phyloP scores from a whole-genome alignment of 345 rosid genomes.

The Angophora floribunda region DNA sequence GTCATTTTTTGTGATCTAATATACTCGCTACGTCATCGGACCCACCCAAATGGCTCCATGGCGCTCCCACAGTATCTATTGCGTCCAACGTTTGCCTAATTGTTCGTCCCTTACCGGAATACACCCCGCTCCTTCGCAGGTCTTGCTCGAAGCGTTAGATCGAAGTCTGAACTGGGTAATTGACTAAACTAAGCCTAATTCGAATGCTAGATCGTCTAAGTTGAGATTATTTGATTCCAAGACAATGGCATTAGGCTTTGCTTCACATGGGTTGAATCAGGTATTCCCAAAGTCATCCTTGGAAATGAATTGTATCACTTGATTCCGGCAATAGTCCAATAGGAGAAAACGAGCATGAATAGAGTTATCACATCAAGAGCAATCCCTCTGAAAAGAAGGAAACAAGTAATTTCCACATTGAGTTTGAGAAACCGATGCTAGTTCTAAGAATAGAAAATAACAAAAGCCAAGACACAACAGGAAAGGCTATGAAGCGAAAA shows the following conservation, averaged over 20 bases:
- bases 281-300: not conserved
- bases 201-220: not conserved
- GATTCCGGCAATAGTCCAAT: not conserved
- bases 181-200: not conserved
- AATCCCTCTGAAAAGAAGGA: rapidly evolving
- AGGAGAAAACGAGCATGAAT: rapidly evolving
- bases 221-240: not conserved
- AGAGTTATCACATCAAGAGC: not conserved
- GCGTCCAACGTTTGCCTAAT: not conserved
- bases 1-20: not conserved
- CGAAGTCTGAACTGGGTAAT: not conserved
- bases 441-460: not conserved
- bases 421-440: rapidly evolving
- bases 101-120: not conserved
- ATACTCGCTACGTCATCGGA: not conserved
- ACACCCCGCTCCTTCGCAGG: not conserved
- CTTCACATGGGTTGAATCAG: not conserved
- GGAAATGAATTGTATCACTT: not conserved
- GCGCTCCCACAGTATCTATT: not conserved
- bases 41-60: not conserved
- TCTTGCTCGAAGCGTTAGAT: not conserved
- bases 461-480: rapidly evolving
- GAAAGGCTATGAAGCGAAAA: not conserved
- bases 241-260: not conserved
- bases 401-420: not conserved